Evolutionary conservation across 176 grass and related monocot species (phyloP).

Genomic region (Tuctoria greenei): DNA sequence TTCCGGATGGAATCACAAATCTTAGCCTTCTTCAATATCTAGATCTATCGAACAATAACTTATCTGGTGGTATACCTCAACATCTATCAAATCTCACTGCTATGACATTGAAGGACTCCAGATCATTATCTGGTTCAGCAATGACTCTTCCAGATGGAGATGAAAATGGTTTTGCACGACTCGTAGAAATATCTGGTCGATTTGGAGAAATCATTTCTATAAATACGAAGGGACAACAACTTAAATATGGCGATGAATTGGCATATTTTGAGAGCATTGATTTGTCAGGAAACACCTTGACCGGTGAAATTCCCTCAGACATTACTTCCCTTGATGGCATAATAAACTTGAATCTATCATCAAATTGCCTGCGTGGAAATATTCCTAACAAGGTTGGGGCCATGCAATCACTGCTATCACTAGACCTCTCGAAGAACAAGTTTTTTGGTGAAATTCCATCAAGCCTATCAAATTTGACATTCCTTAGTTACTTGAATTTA

Average conservation of each 20-base stretch:
- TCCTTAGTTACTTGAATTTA: conserved; percentile 28
- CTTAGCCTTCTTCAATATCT: conserved; percentile 1
- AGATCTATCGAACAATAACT: conserved; percentile 34
- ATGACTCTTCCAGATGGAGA: background rate
- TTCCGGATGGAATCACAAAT: conserved; percentile 7
- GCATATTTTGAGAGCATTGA: conserved; percentile 14
- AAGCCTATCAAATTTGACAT: conserved; percentile 20
- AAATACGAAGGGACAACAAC: conserved; percentile 21
- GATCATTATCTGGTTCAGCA: background rate
- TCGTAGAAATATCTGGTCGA: no score
- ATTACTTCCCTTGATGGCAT: conserved; percentile 18
- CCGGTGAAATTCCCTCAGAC: conserved; percentile 28
- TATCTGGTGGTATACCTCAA: conserved; percentile 24
- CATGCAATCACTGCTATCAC: conserved; percentile 35
- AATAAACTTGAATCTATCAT: conserved; percentile 36
- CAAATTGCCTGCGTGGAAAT: conserved; percentile 8
- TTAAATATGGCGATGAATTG: background rate
- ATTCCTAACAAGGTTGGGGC: conserved; percentile 24
- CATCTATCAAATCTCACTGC: conserved; percentile 5
- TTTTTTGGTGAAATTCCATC: conserved; percentile 31
- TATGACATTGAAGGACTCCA: background rate
- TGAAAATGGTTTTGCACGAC: no score
- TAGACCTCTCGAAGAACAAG: conserved; percentile 38
- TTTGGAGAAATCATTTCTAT: background rate
- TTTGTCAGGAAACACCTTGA: conserved; percentile 37